These are phyloP conservation scores for Venturia pyrina DNA, from an alignment of 2,329 filamentous ascomycete genomes.

Conservation along the genomic window DNA sequence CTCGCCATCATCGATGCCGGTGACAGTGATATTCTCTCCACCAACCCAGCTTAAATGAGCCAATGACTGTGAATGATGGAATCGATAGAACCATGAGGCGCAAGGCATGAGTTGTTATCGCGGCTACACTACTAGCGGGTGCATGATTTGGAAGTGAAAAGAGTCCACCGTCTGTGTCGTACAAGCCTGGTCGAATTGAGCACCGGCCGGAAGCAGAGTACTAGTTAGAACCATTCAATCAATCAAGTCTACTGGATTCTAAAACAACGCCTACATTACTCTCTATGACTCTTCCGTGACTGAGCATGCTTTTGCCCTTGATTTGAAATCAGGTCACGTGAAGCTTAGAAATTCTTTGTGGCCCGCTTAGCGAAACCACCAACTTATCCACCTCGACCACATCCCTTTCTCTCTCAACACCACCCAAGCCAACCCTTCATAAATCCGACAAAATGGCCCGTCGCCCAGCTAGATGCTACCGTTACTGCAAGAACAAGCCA, in stretches of 20 bases:
- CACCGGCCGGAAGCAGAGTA: neutral
- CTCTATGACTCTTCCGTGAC: neutral
- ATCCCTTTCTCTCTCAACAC: constrained; percentile 16
- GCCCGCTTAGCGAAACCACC: neutral
- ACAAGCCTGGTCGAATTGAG: neutral
- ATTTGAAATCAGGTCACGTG: constrained; percentile 2
- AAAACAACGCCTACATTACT: neutral
- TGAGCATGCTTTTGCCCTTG: neutral
- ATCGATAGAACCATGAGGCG: neutral
- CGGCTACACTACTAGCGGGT: constrained; percentile 11
- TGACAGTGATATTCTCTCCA: constrained; percentile 90
- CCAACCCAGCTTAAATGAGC: constrained; percentile 41
- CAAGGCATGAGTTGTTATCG: neutral
- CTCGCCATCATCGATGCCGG: constrained; percentile 96
- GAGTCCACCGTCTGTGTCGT: neutral
- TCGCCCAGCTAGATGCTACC: constrained; percentile 98
- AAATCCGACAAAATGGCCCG: constrained; percentile 67
- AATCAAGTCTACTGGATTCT: neutral
- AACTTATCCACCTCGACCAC: constrained; percentile 13
- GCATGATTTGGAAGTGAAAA: neutral
- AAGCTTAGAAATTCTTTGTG: neutral
- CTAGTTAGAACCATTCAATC: neutral
- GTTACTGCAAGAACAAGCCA: constrained; percentile 93
- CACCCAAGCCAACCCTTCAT: constrained; percentile 36
- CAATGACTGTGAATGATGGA: neutral